Conservation (phyloP, 1,284 basidiomycete genomes). For the Trametes polyzona region DNA sequence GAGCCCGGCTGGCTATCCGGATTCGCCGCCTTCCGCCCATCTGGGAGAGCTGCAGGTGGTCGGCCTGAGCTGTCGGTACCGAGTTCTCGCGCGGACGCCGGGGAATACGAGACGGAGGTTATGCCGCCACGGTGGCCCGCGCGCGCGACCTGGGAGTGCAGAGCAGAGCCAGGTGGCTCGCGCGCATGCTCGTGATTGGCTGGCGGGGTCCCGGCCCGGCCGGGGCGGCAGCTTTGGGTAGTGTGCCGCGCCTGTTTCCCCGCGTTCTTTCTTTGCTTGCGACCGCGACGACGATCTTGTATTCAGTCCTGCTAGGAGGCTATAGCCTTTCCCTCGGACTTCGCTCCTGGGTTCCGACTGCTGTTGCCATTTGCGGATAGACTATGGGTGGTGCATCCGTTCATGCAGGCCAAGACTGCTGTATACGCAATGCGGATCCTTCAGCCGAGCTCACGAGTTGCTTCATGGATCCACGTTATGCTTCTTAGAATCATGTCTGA, state of each 20-base stretch:
- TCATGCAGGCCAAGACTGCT: background rate
- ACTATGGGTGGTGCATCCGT: background rate
- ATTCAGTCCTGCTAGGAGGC: background rate
- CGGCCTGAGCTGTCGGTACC: background rate
- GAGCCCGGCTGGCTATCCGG: slow-evolving; percentile 5
- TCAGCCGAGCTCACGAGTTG: too few species aligned
- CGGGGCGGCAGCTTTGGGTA: background rate
- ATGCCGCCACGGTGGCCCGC: too few species aligned
- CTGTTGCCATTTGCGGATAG: background rate
- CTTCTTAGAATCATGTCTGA: too few species aligned
- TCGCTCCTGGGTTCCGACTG: background rate
- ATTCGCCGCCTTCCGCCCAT: background rate
- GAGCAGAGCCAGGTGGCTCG: background rate
- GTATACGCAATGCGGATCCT: too few species aligned
- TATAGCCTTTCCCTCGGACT: slow-evolving; percentile 5
- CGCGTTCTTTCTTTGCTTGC: background rate
- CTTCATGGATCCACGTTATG: too few species aligned
- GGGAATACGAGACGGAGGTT: too few species aligned
- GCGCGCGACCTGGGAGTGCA: background rate
- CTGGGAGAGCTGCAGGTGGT: background rate
- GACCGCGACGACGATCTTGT: slow-evolving; percentile 2
- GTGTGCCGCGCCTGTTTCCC: background rate
- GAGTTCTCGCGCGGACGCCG: slow-evolving; percentile 1
- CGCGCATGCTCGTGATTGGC: background rate
- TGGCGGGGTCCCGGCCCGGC: background rate